These are phyloP conservation scores for Crassisporium funariophilum DNA, from an alignment of 768 basidiomycete genomes.

Conservation along the genomic window DNA sequence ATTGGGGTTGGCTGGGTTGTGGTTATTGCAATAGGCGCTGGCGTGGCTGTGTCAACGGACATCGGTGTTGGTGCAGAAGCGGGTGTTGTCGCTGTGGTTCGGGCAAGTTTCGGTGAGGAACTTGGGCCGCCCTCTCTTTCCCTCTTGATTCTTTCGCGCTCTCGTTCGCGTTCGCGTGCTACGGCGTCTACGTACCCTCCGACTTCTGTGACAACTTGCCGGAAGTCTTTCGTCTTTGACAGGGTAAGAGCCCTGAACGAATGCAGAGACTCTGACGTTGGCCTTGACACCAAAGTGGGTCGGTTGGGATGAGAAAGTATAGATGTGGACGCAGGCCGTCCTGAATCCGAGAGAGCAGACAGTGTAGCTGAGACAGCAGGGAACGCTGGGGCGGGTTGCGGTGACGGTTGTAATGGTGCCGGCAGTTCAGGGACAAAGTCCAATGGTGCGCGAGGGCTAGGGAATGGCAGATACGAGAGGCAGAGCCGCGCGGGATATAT, in stretches of 20 bases:
- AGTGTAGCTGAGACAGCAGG: constrained; percentile 22
- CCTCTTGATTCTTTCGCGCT: constrained; percentile 70
- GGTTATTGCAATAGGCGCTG: not conserved
- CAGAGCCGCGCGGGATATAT: constrained; percentile 73
- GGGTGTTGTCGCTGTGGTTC: constrained; percentile 28
- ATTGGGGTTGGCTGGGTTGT: not conserved
- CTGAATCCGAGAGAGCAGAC: not conserved
- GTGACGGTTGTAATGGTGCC: constrained; percentile 57
- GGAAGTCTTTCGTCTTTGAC: constrained; percentile 50
- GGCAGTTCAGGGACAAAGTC: constrained; percentile 66
- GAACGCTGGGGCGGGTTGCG: constrained; percentile 40
- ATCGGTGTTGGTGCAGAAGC: not conserved
- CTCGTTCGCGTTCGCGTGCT: constrained; percentile 74
- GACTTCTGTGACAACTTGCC: constrained; percentile 59
- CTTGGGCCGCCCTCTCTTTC: constrained; percentile 55
- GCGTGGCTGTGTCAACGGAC: not conserved
- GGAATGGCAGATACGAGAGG: constrained; percentile 42
- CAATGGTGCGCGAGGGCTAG: constrained; percentile 40
- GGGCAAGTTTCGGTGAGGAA: constrained; percentile 36
- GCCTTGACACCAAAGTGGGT: constrained; percentile 33
- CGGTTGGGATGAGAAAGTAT: constrained; percentile 12
- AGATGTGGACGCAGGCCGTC: constrained; percentile 1
- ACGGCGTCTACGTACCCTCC: constrained; percentile 75
- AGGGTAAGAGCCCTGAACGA: constrained; percentile 56
- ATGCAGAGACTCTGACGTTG: constrained; percentile 32